These are phyloP conservation scores for Urochloa ruziziensis DNA, from an alignment of 176 grass and related monocot genomes.

Conservation along the genomic window DNA sequence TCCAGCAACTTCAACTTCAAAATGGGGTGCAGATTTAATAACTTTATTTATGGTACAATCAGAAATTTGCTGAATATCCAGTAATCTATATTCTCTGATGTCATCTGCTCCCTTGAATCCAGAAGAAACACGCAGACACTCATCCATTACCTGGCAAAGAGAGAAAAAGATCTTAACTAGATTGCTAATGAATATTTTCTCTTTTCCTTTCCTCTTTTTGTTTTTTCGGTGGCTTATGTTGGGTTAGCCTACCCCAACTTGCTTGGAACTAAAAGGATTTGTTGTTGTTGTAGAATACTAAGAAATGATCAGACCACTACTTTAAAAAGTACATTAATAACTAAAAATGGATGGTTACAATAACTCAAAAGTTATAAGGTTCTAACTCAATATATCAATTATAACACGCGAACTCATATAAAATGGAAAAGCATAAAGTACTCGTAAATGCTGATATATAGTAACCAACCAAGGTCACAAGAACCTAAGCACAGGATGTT, in stretches of 20 bases:
- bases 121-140: slow-evolving; percentile 87
- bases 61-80: slow-evolving; percentile 82
- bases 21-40: slow-evolving; percentile 85
- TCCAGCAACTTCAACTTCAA: slow-evolving; percentile 53
- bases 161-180: slow-evolving; percentile 9
- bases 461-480: slow-evolving; percentile 5
- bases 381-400: not conserved
- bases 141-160: slow-evolving; percentile 80
- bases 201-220: not conserved
- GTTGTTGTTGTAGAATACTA: not conserved
- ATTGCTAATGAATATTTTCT: not conserved
- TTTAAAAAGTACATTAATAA: not conserved
- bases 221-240: not conserved
- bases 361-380: not conserved
- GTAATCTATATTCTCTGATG: slow-evolving; percentile 73
- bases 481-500: not conserved
- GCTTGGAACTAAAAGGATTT: not conserved
- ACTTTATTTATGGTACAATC: slow-evolving; percentile 66
- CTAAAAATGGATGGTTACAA: not conserved
- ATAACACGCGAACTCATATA: not conserved
- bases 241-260: not conserved
- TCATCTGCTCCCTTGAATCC: slow-evolving; percentile 93
- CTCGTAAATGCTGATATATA: not conserved
- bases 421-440: not conserved
- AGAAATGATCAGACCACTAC: not conserved